These are phyloP conservation scores for Aspergillus asperescens DNA, from an alignment of 495 filamentous ascomycete genomes.

Conservation along the genomic window DNA sequence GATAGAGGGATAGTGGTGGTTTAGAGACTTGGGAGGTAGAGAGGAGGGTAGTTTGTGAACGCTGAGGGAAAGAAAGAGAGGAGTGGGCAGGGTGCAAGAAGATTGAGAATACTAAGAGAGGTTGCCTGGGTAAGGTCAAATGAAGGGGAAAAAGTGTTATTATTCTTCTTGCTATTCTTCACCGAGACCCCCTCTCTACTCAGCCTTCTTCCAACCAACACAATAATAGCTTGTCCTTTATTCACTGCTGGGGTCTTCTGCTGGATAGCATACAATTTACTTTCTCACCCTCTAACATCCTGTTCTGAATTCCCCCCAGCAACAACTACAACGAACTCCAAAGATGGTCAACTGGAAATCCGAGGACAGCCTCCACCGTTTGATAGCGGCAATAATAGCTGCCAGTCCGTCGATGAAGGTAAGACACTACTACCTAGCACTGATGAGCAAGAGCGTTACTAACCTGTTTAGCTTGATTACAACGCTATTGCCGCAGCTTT, in stretches of 20 bases:
- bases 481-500: conserved; percentile 18
- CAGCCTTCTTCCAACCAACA: not conserved
- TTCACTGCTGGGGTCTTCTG: too few relatives aligned
- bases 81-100: not conserved
- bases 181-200: not conserved
- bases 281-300: not conserved
- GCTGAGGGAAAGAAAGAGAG: not conserved
- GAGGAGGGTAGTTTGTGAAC: not conserved
- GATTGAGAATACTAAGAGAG: not conserved
- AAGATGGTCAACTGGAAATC: conserved; percentile 41
- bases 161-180: not conserved
- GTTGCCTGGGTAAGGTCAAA: not conserved
- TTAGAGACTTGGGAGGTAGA: not conserved
- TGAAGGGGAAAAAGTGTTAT: not conserved
- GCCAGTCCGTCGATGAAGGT: conserved; percentile 21
- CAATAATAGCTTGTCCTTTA: too few relatives aligned
- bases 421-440: conserved; percentile 15
- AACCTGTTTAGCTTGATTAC: conserved; percentile 21
- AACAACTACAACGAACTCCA: not conserved
- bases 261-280: not conserved
- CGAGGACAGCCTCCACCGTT: conserved; percentile 23
- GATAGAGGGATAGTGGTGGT: not conserved
- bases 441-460: not conserved
- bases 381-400: conserved; percentile 30
- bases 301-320: too few relatives aligned